Evolutionary conservation across 2,329 filamentous ascomycete genomes (phyloP), one percentile per base, ranked within the genome.

Genomic region (Colletotrichum liaoningense): DNA sequence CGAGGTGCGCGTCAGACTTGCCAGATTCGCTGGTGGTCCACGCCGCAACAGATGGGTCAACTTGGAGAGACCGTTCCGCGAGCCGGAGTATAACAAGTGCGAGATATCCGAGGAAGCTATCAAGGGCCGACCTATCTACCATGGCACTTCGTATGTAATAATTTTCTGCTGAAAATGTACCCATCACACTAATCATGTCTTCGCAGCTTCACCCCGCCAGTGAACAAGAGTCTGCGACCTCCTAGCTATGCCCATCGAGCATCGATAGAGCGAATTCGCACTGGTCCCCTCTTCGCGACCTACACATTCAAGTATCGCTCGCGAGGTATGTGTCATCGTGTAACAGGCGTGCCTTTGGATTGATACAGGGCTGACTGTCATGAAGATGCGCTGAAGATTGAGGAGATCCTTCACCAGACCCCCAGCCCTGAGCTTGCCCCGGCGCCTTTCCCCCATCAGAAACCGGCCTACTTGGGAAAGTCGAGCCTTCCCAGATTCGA

Each of bases 251-350:
- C 4, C 55, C 56, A 3, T 46, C 60, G 2, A 56, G 55, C 12
- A 22, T n/a, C 42, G 60, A 38, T 26, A 22, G 26, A 46, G n/a
- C 54, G 24, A 33, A 49, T 64, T 7, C 19, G 19, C n/a, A 76
- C 77, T 3, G 57, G 74, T 16, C 72, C 74, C 0, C 77, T 79
- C 1, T 76, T 82, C 6, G 79, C 79, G 1, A 73, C 75, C 8
- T 79, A 81, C 28, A 75, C 49, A 26, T 81, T 84, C 69, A 74
- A 79, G 7, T 84, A 84, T 56, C 76, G 81, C 35, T 83, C 81
- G 4, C 77, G 73, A 74, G 79, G 76, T 76, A 63, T n/a, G 26
- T 19, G 16, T 5, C 42, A 8, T 9, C 30, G 19, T 1, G 5
- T 52, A 1, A 9, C 14, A 14, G 6, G 16, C 5, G 58, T 11